A percentile compares a stretch with the other conserved stretches of the same genome.
Conservation (phyloP, 2,329 filamentous ascomycete genomes). For the Aureobasidium sp. region DNA sequence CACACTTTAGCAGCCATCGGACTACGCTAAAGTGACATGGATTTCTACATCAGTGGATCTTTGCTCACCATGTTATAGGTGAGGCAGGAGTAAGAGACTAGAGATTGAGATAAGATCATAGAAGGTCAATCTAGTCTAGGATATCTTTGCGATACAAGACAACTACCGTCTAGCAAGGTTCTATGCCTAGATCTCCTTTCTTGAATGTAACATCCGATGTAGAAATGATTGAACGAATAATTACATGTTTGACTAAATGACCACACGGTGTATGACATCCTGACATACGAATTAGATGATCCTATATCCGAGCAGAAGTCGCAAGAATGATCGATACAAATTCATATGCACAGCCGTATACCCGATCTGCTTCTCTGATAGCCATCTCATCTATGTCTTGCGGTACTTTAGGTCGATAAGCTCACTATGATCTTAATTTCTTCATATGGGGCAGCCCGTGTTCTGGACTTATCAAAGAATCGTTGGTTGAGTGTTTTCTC, state of each 20-base stretch:
- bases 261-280: too few species aligned
- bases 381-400: not conserved
- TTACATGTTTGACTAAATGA: not conserved
- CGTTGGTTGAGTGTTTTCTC: not conserved
- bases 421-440: not conserved
- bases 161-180: not conserved
- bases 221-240: not conserved
- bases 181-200: not conserved
- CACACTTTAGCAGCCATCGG: not conserved
- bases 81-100: not conserved
- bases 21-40: not conserved
- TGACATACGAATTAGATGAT: too few species aligned
- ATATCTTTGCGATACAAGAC: not conserved
- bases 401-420: not conserved
- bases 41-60: not conserved
- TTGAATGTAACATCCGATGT: not conserved
- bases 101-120: not conserved
- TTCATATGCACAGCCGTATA: not conserved
- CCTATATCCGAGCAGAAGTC: not conserved
- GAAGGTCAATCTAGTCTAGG: not conserved
- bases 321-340: not conserved
- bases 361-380: not conserved
- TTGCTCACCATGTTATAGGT: not conserved
- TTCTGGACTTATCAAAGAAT: not conserved
- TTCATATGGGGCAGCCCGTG: not conserved